Percentiles rank a stretch among this genome's conserved stretches.
Conservation (phyloP, 2,329 filamentous ascomycete genomes). For the Trichoderma koningii region DNA sequence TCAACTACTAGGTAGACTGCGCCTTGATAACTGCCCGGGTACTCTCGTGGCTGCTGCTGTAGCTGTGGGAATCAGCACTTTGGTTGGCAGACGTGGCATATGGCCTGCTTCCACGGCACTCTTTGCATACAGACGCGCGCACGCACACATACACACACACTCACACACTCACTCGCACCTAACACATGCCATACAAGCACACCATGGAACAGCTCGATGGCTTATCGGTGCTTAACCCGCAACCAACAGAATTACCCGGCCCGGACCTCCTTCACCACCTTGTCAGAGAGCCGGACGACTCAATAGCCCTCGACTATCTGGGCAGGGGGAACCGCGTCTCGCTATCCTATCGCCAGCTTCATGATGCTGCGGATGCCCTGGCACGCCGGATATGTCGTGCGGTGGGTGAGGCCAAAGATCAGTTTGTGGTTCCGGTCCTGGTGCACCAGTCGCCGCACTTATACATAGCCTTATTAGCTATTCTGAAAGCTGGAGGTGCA, state of each 20-base stretch:
- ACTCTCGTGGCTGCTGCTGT: slow-evolving; percentile 1
- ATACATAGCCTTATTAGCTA: slow-evolving; percentile 75
- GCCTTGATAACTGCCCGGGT: not conserved
- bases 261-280: slow-evolving; percentile 59
- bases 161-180: slow-evolving; percentile 2
- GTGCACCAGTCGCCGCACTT: slow-evolving; percentile 75
- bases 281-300: slow-evolving; percentile 47
- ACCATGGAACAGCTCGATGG: slow-evolving; percentile 29
- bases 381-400: slow-evolving; percentile 50
- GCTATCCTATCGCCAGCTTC: slow-evolving; percentile 65
- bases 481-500: slow-evolving; percentile 78
- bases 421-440: slow-evolving; percentile 69
- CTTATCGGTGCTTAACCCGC: slow-evolving; percentile 52
- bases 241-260: slow-evolving; percentile 45
- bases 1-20: slow-evolving; percentile 12
- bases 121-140: slow-evolving; percentile 2
- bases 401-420: slow-evolving; percentile 2
- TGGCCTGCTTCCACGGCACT: not conserved
- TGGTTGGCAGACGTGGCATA: slow-evolving; percentile 12
- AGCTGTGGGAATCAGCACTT: slow-evolving; percentile 10
- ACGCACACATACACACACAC: not conserved
- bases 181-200: not conserved
- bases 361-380: slow-evolving; percentile 58
- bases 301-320: slow-evolving; percentile 40
- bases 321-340: slow-evolving; percentile 35